A percentile compares a stretch with the other conserved stretches of the same genome.
phyloP scores from a whole-genome alignment of 495 filamentous ascomycete species.

The Penicillium canescens region DNA sequence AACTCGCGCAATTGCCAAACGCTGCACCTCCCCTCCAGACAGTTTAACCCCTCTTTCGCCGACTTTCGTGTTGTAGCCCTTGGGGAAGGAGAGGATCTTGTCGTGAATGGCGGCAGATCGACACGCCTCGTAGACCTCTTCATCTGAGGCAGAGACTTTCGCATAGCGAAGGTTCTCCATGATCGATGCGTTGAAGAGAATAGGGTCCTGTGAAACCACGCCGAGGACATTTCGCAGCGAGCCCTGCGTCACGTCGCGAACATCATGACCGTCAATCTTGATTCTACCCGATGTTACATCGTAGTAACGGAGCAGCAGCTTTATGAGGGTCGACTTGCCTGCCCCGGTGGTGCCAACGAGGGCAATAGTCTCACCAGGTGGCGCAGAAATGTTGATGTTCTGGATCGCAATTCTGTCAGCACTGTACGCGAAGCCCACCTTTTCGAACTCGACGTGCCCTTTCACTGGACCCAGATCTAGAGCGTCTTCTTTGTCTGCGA shows the following conservation, averaged over 20 bases:
- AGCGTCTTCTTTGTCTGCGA: conserved; percentile 58
- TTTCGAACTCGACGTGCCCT: conserved; percentile 57
- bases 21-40: conserved; percentile 73
- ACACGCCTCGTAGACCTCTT: conserved; percentile 70
- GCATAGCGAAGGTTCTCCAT: conserved; percentile 76
- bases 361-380: conserved; percentile 64
- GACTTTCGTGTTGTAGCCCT: conserved; percentile 60
- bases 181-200: conserved; percentile 71
- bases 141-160: conserved; percentile 56
- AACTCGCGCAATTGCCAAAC: conserved; percentile 69
- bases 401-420: conserved; percentile 64
- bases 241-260: conserved; percentile 62
- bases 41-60: conserved; percentile 67
- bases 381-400: conserved; percentile 55
- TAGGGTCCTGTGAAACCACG: conserved; percentile 67
- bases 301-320: conserved; percentile 71
- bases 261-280: conserved; percentile 72
- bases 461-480: conserved; percentile 50
- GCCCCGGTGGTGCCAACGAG: conserved; percentile 76
- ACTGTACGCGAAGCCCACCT: conserved; percentile 73
- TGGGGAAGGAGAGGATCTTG: conserved; percentile 63
- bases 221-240: conserved; percentile 69
- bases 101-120: conserved; percentile 68
- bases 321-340: conserved; percentile 76
- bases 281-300: conserved; percentile 64